Conservation (phyloP, 345 rosid species). For the Eucalyptus caleyi region DNA sequence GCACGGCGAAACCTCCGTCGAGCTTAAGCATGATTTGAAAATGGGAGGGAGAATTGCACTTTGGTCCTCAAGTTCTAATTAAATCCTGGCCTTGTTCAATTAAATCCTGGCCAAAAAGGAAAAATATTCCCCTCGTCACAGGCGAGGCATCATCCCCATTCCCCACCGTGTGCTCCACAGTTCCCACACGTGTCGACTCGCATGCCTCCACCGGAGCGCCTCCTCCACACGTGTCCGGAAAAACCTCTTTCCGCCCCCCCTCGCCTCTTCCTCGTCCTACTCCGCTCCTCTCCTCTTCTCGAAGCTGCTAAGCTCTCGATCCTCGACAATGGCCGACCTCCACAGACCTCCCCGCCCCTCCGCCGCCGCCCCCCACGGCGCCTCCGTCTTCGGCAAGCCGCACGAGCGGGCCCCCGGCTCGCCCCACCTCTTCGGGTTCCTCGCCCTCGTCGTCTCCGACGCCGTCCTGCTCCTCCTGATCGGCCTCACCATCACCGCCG, state of each 20-base stretch:
- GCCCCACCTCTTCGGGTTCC: slow-evolving; percentile 38
- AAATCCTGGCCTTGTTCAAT: neutral
- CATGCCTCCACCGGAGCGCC: neutral
- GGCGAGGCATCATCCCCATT: neutral
- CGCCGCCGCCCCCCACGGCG: neutral
- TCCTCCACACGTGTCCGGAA: neutral
- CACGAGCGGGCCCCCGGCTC: slow-evolving; percentile 43
- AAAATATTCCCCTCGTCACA: neutral
- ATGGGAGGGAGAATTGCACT: too few relatives aligned
- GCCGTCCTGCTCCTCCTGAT: slow-evolving; percentile 59
- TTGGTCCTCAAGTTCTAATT: neutral
- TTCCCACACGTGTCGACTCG: neutral
- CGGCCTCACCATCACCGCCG: slow-evolving; percentile 38
- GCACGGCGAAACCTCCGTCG: neutral
- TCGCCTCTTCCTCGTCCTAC: neutral
- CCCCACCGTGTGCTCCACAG: neutral
- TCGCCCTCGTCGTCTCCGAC: slow-evolving; percentile 43
- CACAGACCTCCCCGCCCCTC: slow-evolving; percentile 3
- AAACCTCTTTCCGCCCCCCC: neutral
- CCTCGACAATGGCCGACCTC: neutral
- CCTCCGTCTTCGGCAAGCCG: slow-evolving; percentile 29
- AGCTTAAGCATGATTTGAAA: neutral
- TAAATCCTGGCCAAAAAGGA: neutral
- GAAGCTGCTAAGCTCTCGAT: neutral
- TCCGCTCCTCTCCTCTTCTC: neutral